Conservation (phyloP, 495 filamentous ascomycete genomes). For the Hypoxylon fuscum region DNA sequence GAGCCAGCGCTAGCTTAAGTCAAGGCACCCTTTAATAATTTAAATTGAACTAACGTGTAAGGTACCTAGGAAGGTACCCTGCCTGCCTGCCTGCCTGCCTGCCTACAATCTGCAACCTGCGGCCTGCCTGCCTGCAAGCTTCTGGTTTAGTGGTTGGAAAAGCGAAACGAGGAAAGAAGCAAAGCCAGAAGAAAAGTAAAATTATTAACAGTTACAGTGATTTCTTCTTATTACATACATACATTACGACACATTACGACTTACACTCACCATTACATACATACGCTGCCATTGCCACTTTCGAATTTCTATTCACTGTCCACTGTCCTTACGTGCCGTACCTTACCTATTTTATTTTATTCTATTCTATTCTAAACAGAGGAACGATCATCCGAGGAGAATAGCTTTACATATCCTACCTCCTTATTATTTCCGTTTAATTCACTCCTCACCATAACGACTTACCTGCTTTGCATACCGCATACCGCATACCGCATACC, state of each 20-base stretch:
- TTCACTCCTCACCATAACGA: background rate
- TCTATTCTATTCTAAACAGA: background rate
- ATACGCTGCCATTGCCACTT: slow-evolving; percentile 5
- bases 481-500: too few species aligned
- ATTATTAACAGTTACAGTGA: background rate
- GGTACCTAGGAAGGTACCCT: slow-evolving; percentile 24
- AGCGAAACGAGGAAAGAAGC: background rate
- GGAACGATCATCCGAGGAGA: slow-evolving; percentile 22
- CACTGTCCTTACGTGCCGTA: slow-evolving; percentile 18
- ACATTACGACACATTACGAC: background rate
- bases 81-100: slow-evolving; percentile 1
- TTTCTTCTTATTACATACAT: background rate
- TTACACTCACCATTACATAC: background rate
- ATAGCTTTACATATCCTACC: slow-evolving; percentile 9
- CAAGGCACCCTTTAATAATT: background rate
- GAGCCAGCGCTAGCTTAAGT: slow-evolving; percentile 25
- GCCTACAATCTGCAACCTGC: background rate
- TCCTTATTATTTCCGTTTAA: background rate
- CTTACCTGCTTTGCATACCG: background rate
- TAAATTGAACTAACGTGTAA: too few species aligned
- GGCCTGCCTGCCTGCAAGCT: background rate
- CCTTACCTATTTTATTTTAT: too few species aligned
- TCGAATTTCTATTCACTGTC: background rate
- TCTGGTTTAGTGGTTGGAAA: slow-evolving; percentile 14
- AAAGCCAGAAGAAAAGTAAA: slow-evolving; percentile 8